Percentiles rank a stretch among this genome's conserved stretches.
phyloP scores from a whole-genome alignment of 2,329 filamentous ascomycete species.

The Alternaria incomplexa region DNA sequence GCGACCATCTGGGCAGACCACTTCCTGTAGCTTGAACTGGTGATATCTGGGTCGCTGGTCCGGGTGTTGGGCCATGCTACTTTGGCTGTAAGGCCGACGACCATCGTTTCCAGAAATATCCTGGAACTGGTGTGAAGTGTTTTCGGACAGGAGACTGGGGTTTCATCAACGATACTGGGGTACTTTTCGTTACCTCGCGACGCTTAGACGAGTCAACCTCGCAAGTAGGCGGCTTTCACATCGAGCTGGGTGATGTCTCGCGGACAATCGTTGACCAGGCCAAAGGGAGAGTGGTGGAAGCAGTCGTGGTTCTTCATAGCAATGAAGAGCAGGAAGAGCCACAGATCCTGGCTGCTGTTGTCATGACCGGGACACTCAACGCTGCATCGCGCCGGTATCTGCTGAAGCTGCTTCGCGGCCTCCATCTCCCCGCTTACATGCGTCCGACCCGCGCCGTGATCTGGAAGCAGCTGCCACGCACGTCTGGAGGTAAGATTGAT shows the following conservation, averaged over 20 bases:
- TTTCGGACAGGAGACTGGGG: neutral
- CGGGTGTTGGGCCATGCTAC: neutral
- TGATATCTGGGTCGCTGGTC: neutral
- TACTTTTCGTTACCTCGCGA: neutral
- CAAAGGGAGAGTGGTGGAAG: neutral
- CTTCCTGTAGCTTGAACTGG: conserved; percentile 1
- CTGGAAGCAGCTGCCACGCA: neutral
- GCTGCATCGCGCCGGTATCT: neutral
- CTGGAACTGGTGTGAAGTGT: neutral
- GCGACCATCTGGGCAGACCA: neutral
- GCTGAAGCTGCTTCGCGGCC: neutral
- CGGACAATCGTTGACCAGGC: neutral
- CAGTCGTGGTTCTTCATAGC: neutral
- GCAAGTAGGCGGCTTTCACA: neutral
- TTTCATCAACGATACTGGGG: neutral
- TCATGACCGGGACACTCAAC: neutral
- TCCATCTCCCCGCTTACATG: conserved; percentile 2
- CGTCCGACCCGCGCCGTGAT: neutral
- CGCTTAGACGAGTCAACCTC: neutral
- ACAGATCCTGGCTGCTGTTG: neutral
- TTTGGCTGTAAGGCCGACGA: neutral
- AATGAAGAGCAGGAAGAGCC: neutral
- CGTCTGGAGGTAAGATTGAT: neutral
- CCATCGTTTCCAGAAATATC: neutral
- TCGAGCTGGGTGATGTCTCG: neutral